phyloP scores from a whole-genome alignment of 2,329 filamentous ascomycete species.

The Aspergillus phoenicis region DNA sequence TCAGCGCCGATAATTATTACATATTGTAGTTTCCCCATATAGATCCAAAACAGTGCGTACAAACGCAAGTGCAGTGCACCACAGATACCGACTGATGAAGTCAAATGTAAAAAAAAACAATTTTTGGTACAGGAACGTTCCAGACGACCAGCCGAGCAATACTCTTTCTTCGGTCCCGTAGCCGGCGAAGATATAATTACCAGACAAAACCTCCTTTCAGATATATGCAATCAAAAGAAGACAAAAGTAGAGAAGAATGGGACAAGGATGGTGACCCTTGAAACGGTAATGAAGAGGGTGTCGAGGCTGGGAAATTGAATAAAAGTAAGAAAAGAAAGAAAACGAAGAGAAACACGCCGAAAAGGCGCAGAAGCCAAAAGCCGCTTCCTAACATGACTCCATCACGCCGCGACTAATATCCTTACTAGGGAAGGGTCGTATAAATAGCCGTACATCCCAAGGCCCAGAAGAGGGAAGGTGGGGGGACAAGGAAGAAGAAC shows the following conservation, averaged over 20 bases:
- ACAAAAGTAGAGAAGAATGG: constrained; percentile 4
- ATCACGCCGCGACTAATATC: constrained; percentile 20
- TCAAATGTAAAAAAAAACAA: background rate
- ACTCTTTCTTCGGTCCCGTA: constrained; percentile 8
- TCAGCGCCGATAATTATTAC: background rate
- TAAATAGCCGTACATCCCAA: constrained; percentile 22
- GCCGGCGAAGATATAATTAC: background rate
- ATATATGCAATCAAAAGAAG: constrained; percentile 19
- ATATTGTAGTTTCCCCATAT: background rate
- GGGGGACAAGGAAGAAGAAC: background rate
- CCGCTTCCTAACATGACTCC: constrained; percentile 14
- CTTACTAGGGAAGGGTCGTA: constrained; percentile 9
- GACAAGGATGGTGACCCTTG: background rate
- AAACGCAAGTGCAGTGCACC: background rate
- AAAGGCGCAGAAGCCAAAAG: background rate
- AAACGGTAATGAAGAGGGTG: constrained; percentile 11
- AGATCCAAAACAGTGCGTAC: constrained; percentile 2
- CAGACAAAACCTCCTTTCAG: constrained; percentile 11
- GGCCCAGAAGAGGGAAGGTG: constrained; percentile 5
- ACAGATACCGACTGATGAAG: background rate
- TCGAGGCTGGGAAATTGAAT: background rate
- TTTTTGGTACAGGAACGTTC: background rate
- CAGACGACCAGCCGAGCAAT: constrained; percentile 19
- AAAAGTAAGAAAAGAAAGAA: constrained; percentile 11
- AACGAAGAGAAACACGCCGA: background rate